Base-by-base conservation (phyloP, 352 stramenopile genomes). In the Pythium pyrilobum region DNA sequence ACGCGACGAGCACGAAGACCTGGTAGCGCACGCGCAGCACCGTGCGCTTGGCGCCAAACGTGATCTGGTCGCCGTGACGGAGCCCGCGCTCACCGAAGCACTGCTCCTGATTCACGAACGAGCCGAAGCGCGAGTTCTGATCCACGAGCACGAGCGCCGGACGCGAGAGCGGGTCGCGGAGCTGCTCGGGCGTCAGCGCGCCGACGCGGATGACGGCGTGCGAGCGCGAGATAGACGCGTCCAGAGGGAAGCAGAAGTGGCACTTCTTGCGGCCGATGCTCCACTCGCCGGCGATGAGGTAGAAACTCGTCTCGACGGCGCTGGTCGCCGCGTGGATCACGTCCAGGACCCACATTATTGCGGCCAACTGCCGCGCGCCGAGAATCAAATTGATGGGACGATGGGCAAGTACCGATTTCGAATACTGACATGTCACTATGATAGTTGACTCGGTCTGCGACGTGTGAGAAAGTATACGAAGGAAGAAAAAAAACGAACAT, bases 101-200 rank as follows among this genome's bases (percentile, higher is more conserved):
- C 40, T 90, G 77, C 39, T 90, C 67, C 31, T 86, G 69, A 58
- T 95, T 95, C 39, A 95, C 79, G 52, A 92, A 95, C 20, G 85
- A 91, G 34, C 85, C 85, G 57, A 95, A 95, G 57, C 85, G 85
- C 47, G 85, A 95, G 39, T 84, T 74, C 59, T 78, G 71, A 66
- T 95, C 85, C 56, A 81, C 71, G 33, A 95, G 70, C 51, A 81
- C 74, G 56, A 95, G 77, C 42, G 72, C 56, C 28, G 80, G 85
- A 7, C 79, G 74, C 13, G 82, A 72, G 12, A 58, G 46, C 39
- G 79, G 66, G 53, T 89, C 70, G 15, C 58, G 51, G 25, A 95
- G 62, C 47, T 95, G 74, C 60, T 85, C 66, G 13, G 48, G 24
- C 20, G 72, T 58, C 24, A 95, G 68, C n/a, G 66, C 67, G 39